Conservation (phyloP, 2,329 filamentous ascomycete species). For the Xylaria sp. region DNA sequence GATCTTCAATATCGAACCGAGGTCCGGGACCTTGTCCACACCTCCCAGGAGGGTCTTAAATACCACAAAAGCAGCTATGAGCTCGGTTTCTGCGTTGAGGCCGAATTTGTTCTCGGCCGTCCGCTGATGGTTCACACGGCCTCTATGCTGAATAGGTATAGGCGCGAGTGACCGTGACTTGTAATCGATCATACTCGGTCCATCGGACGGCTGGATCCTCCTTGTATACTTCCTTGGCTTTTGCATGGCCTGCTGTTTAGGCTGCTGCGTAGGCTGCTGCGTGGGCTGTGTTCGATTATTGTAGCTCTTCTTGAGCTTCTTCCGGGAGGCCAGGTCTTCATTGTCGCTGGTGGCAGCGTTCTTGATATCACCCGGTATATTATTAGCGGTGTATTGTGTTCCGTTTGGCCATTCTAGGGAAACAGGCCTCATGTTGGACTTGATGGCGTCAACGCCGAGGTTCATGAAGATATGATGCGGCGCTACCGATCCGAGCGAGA, state of each 20-base stretch:
- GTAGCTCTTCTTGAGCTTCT: conserved; percentile 6
- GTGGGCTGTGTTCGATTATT: not conserved
- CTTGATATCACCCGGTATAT: conserved; percentile 46
- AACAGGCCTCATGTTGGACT: conserved; percentile 30
- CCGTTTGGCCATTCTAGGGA: conserved; percentile 42
- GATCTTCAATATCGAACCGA: conserved; percentile 59
- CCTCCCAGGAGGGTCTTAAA: conserved; percentile 63
- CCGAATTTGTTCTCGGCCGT: conserved; percentile 38
- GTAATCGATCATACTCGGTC: conserved; percentile 31
- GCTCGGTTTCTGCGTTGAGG: conserved; percentile 47
- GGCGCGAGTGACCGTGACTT: conserved; percentile 34
- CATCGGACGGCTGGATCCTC: conserved; percentile 3
- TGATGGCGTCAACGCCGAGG: conserved; percentile 32
- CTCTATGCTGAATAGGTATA: conserved; percentile 35
- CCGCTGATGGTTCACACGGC: conserved; percentile 38
- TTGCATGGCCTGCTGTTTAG: conserved; percentile 1
- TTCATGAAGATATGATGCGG: conserved; percentile 46
- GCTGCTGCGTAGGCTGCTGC: not conserved
- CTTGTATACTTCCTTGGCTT: conserved; percentile 2
- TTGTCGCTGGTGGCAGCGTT: conserved; percentile 37
- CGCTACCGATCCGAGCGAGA: conserved; percentile 38
- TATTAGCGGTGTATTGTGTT: conserved; percentile 45
- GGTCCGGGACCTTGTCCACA: conserved; percentile 61
- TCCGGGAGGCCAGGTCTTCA: conserved; percentile 15
- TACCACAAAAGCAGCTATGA: conserved; percentile 61